Conservation (phyloP, 257 asterid genomes). For the Leptodermis oblonga region DNA sequence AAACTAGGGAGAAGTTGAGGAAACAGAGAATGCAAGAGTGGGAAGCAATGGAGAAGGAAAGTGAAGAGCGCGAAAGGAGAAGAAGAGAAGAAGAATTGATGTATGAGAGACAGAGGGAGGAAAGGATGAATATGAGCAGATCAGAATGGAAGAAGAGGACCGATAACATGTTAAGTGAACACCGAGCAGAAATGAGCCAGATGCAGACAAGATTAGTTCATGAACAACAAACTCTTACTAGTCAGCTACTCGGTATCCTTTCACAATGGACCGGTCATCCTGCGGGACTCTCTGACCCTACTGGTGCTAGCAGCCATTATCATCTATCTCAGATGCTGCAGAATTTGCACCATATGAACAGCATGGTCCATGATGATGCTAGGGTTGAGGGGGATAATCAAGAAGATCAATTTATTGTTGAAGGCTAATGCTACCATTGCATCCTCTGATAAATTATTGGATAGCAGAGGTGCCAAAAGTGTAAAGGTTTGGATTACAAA, state of each 20-base stretch:
- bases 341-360: conserved; percentile 74
- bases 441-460: not conserved
- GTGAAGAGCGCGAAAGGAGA: conserved; percentile 59
- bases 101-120: conserved; percentile 74
- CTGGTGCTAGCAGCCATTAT: conserved; percentile 75
- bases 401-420: conserved; percentile 95
- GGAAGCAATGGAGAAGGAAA: conserved; percentile 76
- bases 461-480: conserved; percentile 4
- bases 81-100: conserved; percentile 63
- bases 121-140: conserved; percentile 66
- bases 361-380: conserved; percentile 80
- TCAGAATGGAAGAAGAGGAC: conserved; percentile 83
- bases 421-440: conserved; percentile 42
- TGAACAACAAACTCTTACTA: conserved; percentile 78
- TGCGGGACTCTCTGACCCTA: conserved; percentile 65
- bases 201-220: conserved; percentile 77
- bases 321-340: conserved; percentile 93
- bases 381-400: conserved; percentile 84
- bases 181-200: conserved; percentile 78
- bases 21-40: conserved; percentile 65
- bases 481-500: conserved; percentile 8
- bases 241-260: conserved; percentile 78
- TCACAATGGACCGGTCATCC: conserved; percentile 89
- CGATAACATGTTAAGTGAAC: conserved; percentile 66
- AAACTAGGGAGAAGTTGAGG: conserved; percentile 45